phyloP scores from a whole-genome alignment of 2,329 filamentous ascomycete species.

The Setomelanomma holmii region DNA sequence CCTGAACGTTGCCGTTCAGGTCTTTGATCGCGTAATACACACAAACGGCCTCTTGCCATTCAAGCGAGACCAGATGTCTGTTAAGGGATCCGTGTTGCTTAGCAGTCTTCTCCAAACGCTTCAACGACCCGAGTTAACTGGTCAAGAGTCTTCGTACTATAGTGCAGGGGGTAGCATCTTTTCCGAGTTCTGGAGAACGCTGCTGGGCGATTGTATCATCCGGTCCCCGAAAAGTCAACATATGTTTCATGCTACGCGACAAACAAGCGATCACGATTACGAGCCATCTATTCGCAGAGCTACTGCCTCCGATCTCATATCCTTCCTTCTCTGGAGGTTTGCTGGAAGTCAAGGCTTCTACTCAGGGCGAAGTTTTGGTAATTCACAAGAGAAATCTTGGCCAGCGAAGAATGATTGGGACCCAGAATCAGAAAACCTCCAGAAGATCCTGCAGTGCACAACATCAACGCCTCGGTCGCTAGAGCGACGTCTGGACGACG shows the following conservation, averaged over 20 bases:
- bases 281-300: not conserved
- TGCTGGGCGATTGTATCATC: not conserved
- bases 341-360: not conserved
- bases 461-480: not conserved
- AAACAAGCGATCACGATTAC: not conserved
- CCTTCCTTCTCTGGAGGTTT: not conserved
- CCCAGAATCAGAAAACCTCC: not conserved
- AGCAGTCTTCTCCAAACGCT: not conserved
- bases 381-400: no score
- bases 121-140: not conserved
- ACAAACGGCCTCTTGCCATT: not conserved
- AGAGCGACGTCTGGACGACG: conserved; percentile 5
- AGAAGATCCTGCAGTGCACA: not conserved
- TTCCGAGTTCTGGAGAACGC: not conserved
- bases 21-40: not conserved
- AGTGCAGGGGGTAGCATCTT: not conserved
- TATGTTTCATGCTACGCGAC: not conserved
- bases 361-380: no score
- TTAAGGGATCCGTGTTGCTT: no score
- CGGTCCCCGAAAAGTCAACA: not conserved
- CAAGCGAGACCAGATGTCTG: no score
- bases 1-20: not conserved
- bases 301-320: not conserved
- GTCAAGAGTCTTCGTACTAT: not conserved
- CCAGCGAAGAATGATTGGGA: no score